Conservation (phyloP, 2,329 filamentous ascomycete genomes). For the Cladosporium sp. region DNA sequence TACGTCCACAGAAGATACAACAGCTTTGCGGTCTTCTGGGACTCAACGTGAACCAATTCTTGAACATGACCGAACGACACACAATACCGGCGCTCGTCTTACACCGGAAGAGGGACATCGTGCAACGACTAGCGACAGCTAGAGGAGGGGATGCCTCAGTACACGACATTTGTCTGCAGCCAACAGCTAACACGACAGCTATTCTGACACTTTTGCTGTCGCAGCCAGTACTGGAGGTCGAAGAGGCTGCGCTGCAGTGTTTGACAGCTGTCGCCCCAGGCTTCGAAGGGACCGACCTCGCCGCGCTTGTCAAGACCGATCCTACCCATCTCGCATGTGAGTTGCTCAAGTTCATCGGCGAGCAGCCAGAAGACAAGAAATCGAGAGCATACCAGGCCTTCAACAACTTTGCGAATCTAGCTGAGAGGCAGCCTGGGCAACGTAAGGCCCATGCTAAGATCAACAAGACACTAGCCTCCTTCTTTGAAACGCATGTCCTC, state of each 20-base stretch:
- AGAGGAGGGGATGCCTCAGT: conserved; percentile 45
- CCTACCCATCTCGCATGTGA: conserved; percentile 72
- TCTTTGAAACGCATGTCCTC: conserved; percentile 76
- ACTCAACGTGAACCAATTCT: conserved; percentile 66
- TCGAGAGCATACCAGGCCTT: conserved; percentile 43
- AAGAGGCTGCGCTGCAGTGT: conserved; percentile 61
- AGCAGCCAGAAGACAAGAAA: conserved; percentile 50
- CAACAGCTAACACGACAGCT: conserved; percentile 49
- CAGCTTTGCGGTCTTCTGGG: conserved; percentile 75
- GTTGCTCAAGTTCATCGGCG: conserved; percentile 71
- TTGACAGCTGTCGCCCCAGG: conserved; percentile 63
- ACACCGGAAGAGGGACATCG: conserved; percentile 67
- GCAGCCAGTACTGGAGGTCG: conserved; percentile 54
- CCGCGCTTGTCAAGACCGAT: conserved; percentile 65
- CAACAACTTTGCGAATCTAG: conserved; percentile 40
- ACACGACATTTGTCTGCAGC: conserved; percentile 57
- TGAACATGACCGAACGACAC: conserved; percentile 69
- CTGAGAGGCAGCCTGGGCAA: conserved; percentile 42
- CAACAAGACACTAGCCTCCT: conserved; percentile 59
- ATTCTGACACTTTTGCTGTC: conserved; percentile 54
- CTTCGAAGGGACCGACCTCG: conserved; percentile 60
- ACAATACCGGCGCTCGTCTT: conserved; percentile 84
- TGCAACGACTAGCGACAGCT: conserved; percentile 73
- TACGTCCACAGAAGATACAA: conserved; percentile 74
- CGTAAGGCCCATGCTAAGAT: conserved; percentile 42